Evolutionary conservation across 768 basidiomycete species (phyloP).

Genomic region (Melanogaster broomeanus): DNA sequence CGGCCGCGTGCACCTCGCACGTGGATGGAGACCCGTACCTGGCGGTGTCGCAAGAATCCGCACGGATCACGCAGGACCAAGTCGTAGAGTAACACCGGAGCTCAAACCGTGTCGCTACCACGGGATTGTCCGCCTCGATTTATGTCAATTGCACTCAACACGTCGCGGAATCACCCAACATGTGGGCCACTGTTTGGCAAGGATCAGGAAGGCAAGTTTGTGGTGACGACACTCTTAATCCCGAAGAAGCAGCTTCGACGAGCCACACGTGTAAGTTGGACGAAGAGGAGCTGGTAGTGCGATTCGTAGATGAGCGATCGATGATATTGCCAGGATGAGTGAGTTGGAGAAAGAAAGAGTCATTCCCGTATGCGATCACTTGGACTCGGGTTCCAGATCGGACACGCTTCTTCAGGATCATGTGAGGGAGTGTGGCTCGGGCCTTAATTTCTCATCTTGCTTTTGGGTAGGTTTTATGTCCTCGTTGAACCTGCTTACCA

Average conservation of each 20-base stretch:
- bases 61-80: constrained; percentile 34
- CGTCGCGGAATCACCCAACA: constrained; percentile 77
- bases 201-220: constrained; percentile 55
- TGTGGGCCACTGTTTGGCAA: constrained; percentile 83
- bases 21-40: constrained; percentile 26
- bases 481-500: constrained; percentile 87
- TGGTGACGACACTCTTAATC: constrained; percentile 81
- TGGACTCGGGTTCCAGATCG: constrained; percentile 56
- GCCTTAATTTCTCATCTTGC: background rate
- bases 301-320: constrained; percentile 78
- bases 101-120: constrained; percentile 70
- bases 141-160: constrained; percentile 79
- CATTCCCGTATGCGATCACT: background rate
- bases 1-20: too few species aligned
- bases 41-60: too few species aligned
- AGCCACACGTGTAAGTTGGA: constrained; percentile 94
- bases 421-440: constrained; percentile 46
- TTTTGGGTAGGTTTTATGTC: constrained; percentile 78
- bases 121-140: constrained; percentile 74
- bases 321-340: constrained; percentile 93
- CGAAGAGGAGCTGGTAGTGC: constrained; percentile 82
- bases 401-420: constrained; percentile 86
- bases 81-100: constrained; percentile 36
- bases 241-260: constrained; percentile 88
- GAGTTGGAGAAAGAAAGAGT: constrained; percentile 23